Evolutionary conservation across 169 alveolate genomes (phyloP), one percentile per base, ranked within the genome.

Genomic region (Plasmodium berghei): DNA sequence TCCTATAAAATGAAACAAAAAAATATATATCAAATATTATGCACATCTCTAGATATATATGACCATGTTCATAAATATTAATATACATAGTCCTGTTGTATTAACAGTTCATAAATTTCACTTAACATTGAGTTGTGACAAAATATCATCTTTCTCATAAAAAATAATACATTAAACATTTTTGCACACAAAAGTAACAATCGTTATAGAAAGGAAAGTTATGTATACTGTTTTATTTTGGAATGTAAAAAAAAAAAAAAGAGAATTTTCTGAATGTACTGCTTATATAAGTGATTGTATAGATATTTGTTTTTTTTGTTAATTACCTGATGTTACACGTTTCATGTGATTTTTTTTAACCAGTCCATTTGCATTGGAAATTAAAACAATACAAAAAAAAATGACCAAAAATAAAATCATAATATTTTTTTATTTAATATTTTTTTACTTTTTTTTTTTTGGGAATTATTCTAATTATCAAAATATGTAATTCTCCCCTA

Each of bases 321-420:
- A 26, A 5, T 2, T 48, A 70, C 77, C 77, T 49, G 77, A 66
- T 70, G 18, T 49, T 48, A 22, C 45, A 70, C 52, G 52, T 9
- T 49, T 70, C 14, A 70, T n/a, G 52, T 10, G 14, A 2, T n/a
- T 70, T 5, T 46, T 70, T 70, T 70, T 70, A 12, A 63, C 46
- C 46, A 48, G 10, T 46, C 64, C 77, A 16, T 26, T 70, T 16
- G 28, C 46, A n/a, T 49, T 16, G 34, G 63, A 70, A 20, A 48
- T 52, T 5, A 70, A 70, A 70, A 70, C 46, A 22, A 49, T 49
- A 49, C 46, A 70, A 49, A 42, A 70, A 70, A 46, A 18, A 12
- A 70, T 52, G 52, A n/a, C 46, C 9, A 52, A 49, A 26, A 18
- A 70, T 1, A 24, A 70, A 70, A 49, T 26, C 77, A 70, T 70